Evolutionary conservation across 441 rosid genomes (phyloP).

Genomic region (Geranium incanum): DNA sequence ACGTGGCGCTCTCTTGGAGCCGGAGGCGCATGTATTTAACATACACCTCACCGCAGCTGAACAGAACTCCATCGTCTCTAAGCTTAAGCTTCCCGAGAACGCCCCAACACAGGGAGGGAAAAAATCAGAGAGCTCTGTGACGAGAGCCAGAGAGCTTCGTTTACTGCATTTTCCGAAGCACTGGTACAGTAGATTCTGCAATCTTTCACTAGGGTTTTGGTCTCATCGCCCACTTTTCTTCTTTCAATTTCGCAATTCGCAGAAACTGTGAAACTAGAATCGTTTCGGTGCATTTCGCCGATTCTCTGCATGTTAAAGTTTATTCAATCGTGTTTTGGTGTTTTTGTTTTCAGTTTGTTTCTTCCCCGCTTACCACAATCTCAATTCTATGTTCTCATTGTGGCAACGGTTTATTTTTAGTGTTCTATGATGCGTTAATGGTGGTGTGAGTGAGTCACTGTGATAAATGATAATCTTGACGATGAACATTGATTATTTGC

Average conservation of each 20-base stretch:
- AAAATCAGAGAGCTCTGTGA: too few species aligned
- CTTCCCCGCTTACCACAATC: not conserved
- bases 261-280: too few species aligned
- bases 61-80: not conserved
- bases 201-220: too few species aligned
- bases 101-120: too few species aligned
- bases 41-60: slow-evolving; percentile 2
- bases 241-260: too few species aligned
- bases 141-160: not conserved
- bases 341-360: not conserved
- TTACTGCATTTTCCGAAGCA: too few species aligned
- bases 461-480: slow-evolving; percentile 8
- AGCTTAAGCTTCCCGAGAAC: not conserved
- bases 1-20: not conserved
- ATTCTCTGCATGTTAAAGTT: too few species aligned
- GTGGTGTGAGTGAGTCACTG: not conserved
- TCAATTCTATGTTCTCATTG: not conserved
- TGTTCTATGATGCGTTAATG: not conserved
- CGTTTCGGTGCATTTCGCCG: too few species aligned
- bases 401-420: not conserved
- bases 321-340: not conserved
- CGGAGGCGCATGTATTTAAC: not conserved
- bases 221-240: too few species aligned
- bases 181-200: too few species aligned
- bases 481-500: not conserved